Evolutionary conservation across 306 rosid genomes (phyloP).

Genomic region (Rosa multiflora): DNA sequence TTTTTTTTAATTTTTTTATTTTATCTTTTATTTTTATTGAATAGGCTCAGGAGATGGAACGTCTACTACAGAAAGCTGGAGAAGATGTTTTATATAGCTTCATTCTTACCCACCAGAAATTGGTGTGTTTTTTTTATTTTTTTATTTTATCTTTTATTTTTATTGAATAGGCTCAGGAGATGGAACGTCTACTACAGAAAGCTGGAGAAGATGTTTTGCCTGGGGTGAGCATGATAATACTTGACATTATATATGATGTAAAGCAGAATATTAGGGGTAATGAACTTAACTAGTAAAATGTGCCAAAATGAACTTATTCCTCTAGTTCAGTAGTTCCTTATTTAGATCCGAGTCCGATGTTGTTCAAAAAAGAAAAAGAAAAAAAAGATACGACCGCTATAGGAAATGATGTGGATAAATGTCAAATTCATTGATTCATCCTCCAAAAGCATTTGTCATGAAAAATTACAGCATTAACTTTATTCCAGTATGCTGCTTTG

Average conservation of each 20-base stretch:
- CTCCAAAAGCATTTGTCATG: conserved; percentile 4
- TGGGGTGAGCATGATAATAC: conserved; percentile 54
- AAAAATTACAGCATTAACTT: conserved; percentile 16
- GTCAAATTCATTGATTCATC: conserved; percentile 1
- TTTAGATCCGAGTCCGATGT: no score
- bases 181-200: no score
- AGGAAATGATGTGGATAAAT: conserved; percentile 7
- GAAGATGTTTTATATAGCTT: no score
- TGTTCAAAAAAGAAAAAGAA: background rate
- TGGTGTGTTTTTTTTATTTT: no score
- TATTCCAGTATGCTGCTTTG: conserved; percentile 12
- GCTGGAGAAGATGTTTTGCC: conserved; percentile 72
- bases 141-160: no score
- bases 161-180: no score
- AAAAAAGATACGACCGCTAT: background rate
- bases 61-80: conserved; percentile 62
- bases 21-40: conserved; percentile 19
- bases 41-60: conserved; percentile 88
- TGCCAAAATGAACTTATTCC: background rate
- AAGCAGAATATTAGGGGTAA: background rate
- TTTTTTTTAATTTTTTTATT: conserved; percentile 19
- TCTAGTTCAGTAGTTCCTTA: background rate
- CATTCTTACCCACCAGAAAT: no score
- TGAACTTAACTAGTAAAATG: background rate
- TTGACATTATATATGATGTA: background rate